These are phyloP conservation scores for Podospora pseudoanserina DNA, from an alignment of 495 filamentous ascomycete genomes.

Conservation along the genomic window DNA sequence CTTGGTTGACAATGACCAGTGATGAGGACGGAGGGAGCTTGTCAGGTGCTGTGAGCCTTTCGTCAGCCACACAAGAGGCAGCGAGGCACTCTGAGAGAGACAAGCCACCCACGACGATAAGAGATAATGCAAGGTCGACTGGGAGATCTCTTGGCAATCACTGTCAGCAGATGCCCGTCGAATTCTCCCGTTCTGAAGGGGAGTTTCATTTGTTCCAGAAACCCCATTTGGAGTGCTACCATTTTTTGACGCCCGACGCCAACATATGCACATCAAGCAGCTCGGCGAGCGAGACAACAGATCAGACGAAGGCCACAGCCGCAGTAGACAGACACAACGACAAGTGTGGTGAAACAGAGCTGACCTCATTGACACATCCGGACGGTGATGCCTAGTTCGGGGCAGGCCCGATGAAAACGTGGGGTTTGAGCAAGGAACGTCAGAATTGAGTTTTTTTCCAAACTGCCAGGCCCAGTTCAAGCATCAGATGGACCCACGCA, in stretches of 20 bases:
- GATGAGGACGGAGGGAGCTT: background rate
- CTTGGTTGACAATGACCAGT: background rate
- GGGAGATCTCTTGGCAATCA: constrained; percentile 1
- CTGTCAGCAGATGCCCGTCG: background rate
- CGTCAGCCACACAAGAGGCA: background rate
- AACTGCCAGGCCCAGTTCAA: background rate
- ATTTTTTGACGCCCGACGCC: background rate
- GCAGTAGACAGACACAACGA: background rate
- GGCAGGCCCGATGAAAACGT: background rate
- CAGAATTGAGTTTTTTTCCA: constrained; percentile 1
- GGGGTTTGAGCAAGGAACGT: constrained; percentile 1
- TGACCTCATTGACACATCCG: background rate
- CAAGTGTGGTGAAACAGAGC: background rate
- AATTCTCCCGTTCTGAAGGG: background rate
- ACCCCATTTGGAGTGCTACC: background rate
- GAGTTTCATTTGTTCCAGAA: background rate
- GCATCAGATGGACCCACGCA: constrained; percentile 5
- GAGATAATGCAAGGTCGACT: background rate
- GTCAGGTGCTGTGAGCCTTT: background rate
- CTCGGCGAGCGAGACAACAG: background rate
- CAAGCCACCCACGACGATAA: background rate
- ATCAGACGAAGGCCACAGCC: background rate
- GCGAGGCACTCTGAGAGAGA: background rate
- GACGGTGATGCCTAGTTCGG: background rate
- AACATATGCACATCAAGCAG: background rate